Base-by-base conservation (phyloP, 495 filamentous ascomycete species). In the Aspergillus hancockii region DNA sequence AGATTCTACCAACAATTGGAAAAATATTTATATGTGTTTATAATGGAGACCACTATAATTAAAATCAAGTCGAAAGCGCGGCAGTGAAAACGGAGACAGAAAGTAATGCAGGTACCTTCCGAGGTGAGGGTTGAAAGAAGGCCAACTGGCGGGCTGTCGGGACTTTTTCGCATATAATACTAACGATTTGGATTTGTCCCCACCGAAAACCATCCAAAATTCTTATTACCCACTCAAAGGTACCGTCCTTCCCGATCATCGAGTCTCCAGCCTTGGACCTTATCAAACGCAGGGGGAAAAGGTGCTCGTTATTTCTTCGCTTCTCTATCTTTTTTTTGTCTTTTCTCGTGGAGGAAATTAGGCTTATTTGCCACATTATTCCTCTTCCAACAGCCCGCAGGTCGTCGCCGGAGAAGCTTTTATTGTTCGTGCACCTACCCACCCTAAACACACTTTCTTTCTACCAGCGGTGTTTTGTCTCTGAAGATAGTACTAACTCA, bases 161-260 rank as follows among this genome's bases (percentile, higher is more conserved):
- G 36, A 40, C 36, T 40, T 13, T 8, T 21, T 52, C 52, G 21
- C 30, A 49, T 54, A 55, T 57, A 55, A 61, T 60, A 61, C 58
- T 49, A 59, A 9, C 32, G 13, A 63, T 56, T 57, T 49, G 43
- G 41, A 18, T 49, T 40, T 32, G 43, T 59, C 61, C 49, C 57
- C 59, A 60, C 65, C 65, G 57, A 59, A 43, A 52, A 41, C 54
- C 19, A 21, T 30, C 59, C 61, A 67, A 67, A 64, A 62, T 67
- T 64, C 61, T 67, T 57, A 67, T 54, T 32, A 50, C 54, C 63
- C 54, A 31, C 47, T 51, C 46, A 57, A 58, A 57, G 36, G 31
- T 36, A 58, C 50, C 38, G 40, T 62, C 55, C 54, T 41, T 58
- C 54, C 41, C 52, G 41, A 52, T 46, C 57, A 51, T 40, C 53